Base-by-base conservation (phyloP, 2,329 filamentous ascomycete genomes). In the Lasiodiplodia sp. region DNA sequence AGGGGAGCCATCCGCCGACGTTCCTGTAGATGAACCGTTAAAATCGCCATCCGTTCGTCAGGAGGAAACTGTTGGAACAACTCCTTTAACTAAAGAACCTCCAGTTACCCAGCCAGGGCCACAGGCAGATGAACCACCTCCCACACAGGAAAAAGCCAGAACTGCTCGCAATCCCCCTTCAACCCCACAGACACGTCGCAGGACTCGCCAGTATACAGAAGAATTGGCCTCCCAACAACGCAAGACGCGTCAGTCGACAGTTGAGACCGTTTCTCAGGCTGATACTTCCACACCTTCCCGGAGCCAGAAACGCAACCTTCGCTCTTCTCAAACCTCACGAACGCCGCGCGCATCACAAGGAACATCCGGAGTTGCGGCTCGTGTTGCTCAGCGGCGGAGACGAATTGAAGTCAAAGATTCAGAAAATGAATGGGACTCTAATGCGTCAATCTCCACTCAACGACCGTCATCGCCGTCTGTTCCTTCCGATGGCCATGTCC, bases 321-420 rank as follows among this genome's bases (percentile, higher is more conserved):
- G 58, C 11, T 63, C 53, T 5, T 58, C 65, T 11, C 65, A 53
- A 34, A 44, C 31, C 11, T 60, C 55, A 12, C 47, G 40, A 5
- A n/a, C 44, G 18, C n/a, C 58, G n/a, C 8, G 25, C 6, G 25
- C 25, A 11, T 38, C 44, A 3, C 60, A 52, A n/a, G 60, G n/a
- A 18, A n/a, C 31, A 23, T 66, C 63, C 18, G 63, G 63, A 14
- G 63, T 68, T 28, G 66, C 56, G 7, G 52, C 60, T 18, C 57
- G 60, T 18, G 67, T 65, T 1, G 51, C 60, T 12, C 34, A 52
- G 10, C 38, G 58, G 21, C 58, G 58, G 4, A 31, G 67, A 18
- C 28, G 51, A n/a, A 44, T 6, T 16, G 52, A 58, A 18, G 58
- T 65, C 57, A 68, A 68, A 31, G 58, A 68, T 14, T 68, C 58